A percentile compares a stretch with the other conserved stretches of the same genome.
phyloP scores from a whole-genome alignment of 192 early-diverging fungal genomes.

The Haplosporangium gracile region DNA sequence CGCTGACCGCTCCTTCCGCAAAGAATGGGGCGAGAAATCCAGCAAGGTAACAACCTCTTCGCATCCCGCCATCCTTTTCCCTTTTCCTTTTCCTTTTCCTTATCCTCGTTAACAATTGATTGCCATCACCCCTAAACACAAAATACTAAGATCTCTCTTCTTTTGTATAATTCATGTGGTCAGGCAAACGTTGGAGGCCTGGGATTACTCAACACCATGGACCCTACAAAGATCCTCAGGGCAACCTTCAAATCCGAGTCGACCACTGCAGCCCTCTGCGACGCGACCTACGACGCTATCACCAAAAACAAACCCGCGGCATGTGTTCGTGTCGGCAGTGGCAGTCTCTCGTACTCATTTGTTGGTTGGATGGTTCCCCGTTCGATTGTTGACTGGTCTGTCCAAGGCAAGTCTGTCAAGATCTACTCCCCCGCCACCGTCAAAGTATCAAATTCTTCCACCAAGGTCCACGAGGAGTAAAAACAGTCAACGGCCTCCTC shows the following conservation, averaged over 20 bases:
- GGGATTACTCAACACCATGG: constrained; percentile 33
- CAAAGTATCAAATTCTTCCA: constrained; percentile 18
- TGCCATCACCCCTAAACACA: neutral
- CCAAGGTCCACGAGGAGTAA: constrained; percentile 13
- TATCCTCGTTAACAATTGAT: neutral
- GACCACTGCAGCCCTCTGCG: constrained; percentile 28
- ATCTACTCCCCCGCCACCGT: constrained; percentile 9
- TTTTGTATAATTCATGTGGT: neutral
- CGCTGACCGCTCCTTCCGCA: constrained; percentile 29
- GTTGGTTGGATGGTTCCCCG: constrained; percentile 43
- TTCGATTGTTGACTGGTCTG: constrained; percentile 38
- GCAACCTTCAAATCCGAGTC: constrained; percentile 23
- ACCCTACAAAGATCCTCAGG: constrained; percentile 25
- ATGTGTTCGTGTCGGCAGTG: constrained; percentile 25
- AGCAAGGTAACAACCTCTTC: constrained; percentile 4
- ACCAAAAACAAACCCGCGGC: constrained; percentile 18
- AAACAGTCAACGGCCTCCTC: neutral
- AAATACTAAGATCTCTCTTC: neutral
- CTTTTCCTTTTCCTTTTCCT: too few species aligned
- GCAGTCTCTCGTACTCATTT: constrained; percentile 45
- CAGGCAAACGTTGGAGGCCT: constrained; percentile 10
- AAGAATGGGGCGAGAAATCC: constrained; percentile 27
- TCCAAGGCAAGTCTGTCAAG: constrained; percentile 21
- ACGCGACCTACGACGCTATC: constrained; percentile 48
- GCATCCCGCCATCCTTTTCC: too few species aligned